phyloP scores from a whole-genome alignment of 2,329 filamentous ascomycete species.

The Byssochlamys sp. region DNA sequence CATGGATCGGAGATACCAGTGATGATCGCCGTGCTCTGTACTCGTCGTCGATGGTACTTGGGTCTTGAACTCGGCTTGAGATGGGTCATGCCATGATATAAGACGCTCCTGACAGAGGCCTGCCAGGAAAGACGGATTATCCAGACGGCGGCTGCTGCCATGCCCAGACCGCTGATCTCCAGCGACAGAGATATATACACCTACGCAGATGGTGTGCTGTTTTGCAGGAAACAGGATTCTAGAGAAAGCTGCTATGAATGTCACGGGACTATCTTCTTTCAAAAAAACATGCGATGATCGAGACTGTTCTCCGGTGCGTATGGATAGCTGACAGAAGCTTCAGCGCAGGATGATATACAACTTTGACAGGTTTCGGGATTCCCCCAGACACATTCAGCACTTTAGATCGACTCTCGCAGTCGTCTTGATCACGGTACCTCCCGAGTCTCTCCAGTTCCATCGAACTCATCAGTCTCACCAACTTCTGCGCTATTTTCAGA shows the following conservation, averaged over 20 bases:
- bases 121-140: no score
- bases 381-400: neutral
- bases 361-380: neutral
- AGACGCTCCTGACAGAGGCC: no score
- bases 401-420: neutral
- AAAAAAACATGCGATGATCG: neutral
- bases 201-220: neutral
- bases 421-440: neutral
- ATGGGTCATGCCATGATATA: neutral
- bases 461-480: neutral
- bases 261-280: neutral
- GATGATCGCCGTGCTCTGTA: neutral
- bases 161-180: no score
- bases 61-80: neutral
- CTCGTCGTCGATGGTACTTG: neutral
- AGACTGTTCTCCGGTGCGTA: neutral
- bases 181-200: neutral
- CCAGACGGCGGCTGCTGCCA: no score
- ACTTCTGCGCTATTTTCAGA: neutral
- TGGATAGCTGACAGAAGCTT: neutral
- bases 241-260: neutral
- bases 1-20: neutral
- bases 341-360: neutral
- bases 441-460: no score
- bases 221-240: neutral